Base-by-base conservation (phyloP, 768 basidiomycete genomes). In the Rhizopogon salebrosus region DNA sequence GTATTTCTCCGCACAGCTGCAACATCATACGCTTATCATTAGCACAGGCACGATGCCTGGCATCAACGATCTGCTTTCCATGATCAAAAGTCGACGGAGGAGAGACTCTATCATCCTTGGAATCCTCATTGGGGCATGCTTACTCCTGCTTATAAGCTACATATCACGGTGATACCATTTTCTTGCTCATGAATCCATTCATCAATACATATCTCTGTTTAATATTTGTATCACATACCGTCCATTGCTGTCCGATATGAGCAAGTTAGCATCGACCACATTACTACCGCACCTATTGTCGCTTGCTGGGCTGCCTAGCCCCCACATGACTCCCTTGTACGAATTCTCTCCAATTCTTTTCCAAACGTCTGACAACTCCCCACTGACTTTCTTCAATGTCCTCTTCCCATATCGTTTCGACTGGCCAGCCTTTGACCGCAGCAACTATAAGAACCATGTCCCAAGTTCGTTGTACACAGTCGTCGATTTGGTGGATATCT, bases 1-100 rank as follows among this genome's bases (percentile, higher is more conserved):
- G 87, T 9, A 10, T 51, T 38, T 23, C 18, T 45, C 29, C 6
- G 18, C 14, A 24, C 43, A 48, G 1, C 34, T 1, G 14, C 34
- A 42, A 39, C 26, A 0, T 3, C 23, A 46, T 36, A n/a, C 31
- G 9, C 40, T 63, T 22, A 56, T 48, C n/a, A 39, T 13, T 40
- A 11, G 23, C 53, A 13, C 59, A 94, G 92, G 77, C 62, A 84
- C 89, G 6, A 87, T 98, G 69, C 97, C 97, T n/a, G 95, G 95
- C 2, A 85, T 99, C 59, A 94, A 92, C 70, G 90, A 87, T 54
- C 70, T 98, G 39, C 74, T 98, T 34, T 79, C 79, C 1, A 94
- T 98, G 91, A 98, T 99, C 67, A 90, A 90, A 66, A 85, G 91
- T 13, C 80, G 95, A 41, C 80, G 95, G 60, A 77, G 95, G 54